Base-by-base conservation (phyloP, 2,329 filamentous ascomycete species). In the Elsinoe ampelina region DNA sequence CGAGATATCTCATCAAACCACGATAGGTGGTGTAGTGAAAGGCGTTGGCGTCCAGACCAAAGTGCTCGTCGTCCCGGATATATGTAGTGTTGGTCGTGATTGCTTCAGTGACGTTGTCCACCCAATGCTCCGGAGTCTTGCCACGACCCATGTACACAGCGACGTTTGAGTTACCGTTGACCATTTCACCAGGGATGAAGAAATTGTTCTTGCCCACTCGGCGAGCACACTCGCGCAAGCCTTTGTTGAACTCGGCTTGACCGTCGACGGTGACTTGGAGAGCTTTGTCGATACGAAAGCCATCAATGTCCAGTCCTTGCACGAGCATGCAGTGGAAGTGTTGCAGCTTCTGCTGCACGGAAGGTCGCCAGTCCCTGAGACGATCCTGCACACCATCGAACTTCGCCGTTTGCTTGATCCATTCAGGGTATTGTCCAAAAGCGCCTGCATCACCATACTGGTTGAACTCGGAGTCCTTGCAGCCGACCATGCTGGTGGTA, bases 351-450 rank as follows among this genome's bases (percentile, higher is more conserved):
- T 77, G 73, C 32, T 77, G 70, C 0, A 85, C 82, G 11, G 76
- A 76, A 2, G 80, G 78, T 22, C 76, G 64, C 83, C 83, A 86
- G 62, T 84, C 82, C 54, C 83, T 77, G 2, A 86, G 72, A 64
- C 83, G 81, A 67, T 86, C 83, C 67, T 86, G 83, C 1, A 85
- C 82, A 41, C 79, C 82, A 48, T 81, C 81, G 67, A 85, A 86
- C 62, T 85, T 85, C 17, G 80, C 77, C 41, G 85, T 73, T 65
- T 85, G 80, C 65, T 80, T 79, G 63, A 83, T 71, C 78, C 80
- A 85, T 63, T 84, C 80, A 0, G 80, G 78, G 58, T 78, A 83
- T 12, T 81, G 77, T 61, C 82, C 82, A 62, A 84, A 84, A 39
- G 81, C 81, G 65, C 81, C 79, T 20, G 79, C 78, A 61, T 85